A percentile compares a stretch with the other conserved stretches of the same genome.
Conservation (phyloP, 2,329 filamentous ascomycete species). For the Coniochaeta prunicola region DNA sequence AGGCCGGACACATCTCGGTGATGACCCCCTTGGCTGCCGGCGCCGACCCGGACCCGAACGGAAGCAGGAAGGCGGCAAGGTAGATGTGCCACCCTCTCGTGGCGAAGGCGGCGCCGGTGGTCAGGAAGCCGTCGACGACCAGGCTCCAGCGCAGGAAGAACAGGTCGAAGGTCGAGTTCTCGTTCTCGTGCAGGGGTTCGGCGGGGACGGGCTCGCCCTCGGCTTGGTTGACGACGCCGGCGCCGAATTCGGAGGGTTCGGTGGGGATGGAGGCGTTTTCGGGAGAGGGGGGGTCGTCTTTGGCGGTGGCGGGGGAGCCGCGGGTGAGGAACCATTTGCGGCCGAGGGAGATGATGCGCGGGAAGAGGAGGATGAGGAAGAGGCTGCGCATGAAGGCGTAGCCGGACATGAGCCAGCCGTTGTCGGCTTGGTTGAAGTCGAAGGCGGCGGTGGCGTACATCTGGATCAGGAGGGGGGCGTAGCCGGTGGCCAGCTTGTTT, state of each 20-base stretch:
- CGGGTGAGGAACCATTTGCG: constrained; percentile 17
- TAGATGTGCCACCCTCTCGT: constrained; percentile 62
- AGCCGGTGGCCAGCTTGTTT: constrained; percentile 54
- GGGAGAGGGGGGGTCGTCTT: background rate
- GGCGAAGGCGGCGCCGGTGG: constrained; percentile 55
- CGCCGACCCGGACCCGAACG: constrained; percentile 62
- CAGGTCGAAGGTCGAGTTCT: constrained; percentile 56
- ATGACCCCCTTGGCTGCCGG: constrained; percentile 68
- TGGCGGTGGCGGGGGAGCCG: background rate
- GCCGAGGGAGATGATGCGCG: constrained; percentile 36
- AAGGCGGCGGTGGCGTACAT: constrained; percentile 51
- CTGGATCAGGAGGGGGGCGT: constrained; percentile 54
- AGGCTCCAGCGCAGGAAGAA: constrained; percentile 61
- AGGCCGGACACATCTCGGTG: constrained; percentile 58
- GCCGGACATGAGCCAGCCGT: constrained; percentile 49
- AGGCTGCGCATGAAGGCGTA: constrained; percentile 46
- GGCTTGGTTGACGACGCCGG: constrained; percentile 28
- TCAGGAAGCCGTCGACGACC: constrained; percentile 57
- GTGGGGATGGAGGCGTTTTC: constrained; percentile 19
- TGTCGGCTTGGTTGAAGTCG: constrained; percentile 46
- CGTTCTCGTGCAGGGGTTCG: constrained; percentile 28
- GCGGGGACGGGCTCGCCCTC: constrained; percentile 36
- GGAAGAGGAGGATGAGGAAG: constrained; percentile 48
- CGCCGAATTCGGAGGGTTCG: constrained; percentile 33
- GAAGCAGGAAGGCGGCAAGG: constrained; percentile 55